Percentiles rank a stretch among this genome's conserved stretches.
These are phyloP conservation scores for Halophytophthora polymorphica DNA, from an alignment of 352 stramenopile genomes.

Conservation along the genomic window DNA sequence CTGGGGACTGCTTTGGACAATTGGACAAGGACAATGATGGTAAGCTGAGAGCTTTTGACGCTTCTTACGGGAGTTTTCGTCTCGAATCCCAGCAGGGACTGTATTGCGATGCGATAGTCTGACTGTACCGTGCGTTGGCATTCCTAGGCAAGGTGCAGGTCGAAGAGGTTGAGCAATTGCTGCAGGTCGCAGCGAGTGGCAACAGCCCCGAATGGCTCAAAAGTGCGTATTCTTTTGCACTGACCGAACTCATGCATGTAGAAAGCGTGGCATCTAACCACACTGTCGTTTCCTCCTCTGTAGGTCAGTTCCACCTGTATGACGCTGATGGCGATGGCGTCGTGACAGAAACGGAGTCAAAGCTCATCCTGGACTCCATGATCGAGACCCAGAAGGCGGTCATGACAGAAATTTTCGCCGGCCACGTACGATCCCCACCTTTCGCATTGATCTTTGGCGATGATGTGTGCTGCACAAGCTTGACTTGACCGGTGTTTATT, in stretches of 20 bases:
- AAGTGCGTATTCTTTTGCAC: constrained; percentile 19
- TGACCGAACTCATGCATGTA: not conserved
- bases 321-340: constrained; percentile 50
- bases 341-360: constrained; percentile 56
- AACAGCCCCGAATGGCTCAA: constrained; percentile 43
- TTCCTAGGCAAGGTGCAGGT: constrained; percentile 36
- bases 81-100: not conserved
- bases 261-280: constrained; percentile 8
- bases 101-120: not conserved
- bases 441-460: not conserved
- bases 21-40: constrained; percentile 69
- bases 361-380: constrained; percentile 56
- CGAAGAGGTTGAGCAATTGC: constrained; percentile 38
- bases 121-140: not conserved
- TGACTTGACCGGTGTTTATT: not conserved
- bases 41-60: constrained; percentile 8
- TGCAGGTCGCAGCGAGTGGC: constrained; percentile 33
- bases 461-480: not conserved
- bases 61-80: not conserved
- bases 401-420: constrained; percentile 56
- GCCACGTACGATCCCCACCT: constrained; percentile 34
- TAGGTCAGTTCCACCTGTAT: constrained; percentile 62
- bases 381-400: constrained; percentile 52
- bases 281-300: not conserved
- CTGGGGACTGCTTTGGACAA: constrained; percentile 39